Evolutionary conservation across 164 flowering plant species (phyloP).

Genomic region (Vitis rupestris): DNA sequence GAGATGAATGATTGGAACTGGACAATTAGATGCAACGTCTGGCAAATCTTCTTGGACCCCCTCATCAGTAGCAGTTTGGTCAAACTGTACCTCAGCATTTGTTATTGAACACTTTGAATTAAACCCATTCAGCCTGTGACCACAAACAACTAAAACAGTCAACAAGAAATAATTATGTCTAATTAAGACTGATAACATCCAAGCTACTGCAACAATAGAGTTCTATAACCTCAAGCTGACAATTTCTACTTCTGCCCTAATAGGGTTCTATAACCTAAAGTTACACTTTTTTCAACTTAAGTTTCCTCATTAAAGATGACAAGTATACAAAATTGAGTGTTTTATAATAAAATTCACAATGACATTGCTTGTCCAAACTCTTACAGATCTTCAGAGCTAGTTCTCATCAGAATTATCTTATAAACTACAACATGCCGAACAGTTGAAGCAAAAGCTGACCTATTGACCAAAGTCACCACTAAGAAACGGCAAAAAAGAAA

Average conservation of each 20-base stretch:
- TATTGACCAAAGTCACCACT: too few relatives aligned
- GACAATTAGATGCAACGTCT: conserved; percentile 32
- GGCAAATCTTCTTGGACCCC: conserved; percentile 41
- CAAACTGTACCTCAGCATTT: conserved; percentile 45
- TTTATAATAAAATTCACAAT: too few relatives aligned
- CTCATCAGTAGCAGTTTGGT: conserved; percentile 40
- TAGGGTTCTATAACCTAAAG: background rate
- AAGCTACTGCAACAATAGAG: background rate
- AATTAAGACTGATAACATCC: background rate
- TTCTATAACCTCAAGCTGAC: background rate
- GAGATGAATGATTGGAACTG: conserved; percentile 58
- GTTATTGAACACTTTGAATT: conserved; percentile 52
- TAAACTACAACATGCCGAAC: too few relatives aligned
- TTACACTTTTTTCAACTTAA: background rate
- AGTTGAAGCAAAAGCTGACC: too few relatives aligned
- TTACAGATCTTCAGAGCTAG: too few relatives aligned
- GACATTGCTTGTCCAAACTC: too few relatives aligned
- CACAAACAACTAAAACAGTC: background rate
- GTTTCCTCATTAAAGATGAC: too few relatives aligned
- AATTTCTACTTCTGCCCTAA: too few relatives aligned
- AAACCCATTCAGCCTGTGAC: conserved; percentile 38
- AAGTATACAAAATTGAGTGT: too few relatives aligned
- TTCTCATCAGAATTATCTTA: too few relatives aligned
- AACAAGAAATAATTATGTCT: background rate
- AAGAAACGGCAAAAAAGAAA: too few relatives aligned